phyloP scores from a whole-genome alignment of 2,329 filamentous ascomycete genomes.

The Cladosporium phlei region DNA sequence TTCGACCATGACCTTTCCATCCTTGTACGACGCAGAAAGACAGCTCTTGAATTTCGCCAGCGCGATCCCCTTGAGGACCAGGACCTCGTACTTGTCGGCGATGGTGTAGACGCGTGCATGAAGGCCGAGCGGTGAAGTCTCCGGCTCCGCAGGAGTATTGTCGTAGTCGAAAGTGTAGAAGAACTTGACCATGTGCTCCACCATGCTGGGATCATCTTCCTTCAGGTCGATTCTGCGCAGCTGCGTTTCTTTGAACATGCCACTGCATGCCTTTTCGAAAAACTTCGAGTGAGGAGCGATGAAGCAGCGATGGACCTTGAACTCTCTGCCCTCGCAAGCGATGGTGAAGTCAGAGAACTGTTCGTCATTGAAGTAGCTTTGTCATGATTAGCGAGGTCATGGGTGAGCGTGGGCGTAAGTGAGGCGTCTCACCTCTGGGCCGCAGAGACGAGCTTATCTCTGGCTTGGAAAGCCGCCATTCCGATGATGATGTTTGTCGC shows the following conservation, averaged over 20 bases:
- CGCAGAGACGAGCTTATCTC: not conserved
- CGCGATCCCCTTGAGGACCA: slow-evolving; percentile 9
- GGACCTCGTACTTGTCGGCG: slow-evolving; percentile 19
- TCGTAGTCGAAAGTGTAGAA: slow-evolving; percentile 17
- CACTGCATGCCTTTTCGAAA: slow-evolving; percentile 9
- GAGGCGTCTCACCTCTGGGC: not conserved
- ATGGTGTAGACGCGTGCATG: slow-evolving; percentile 13
- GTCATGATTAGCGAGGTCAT: too few species aligned
- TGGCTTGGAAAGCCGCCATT: not conserved
- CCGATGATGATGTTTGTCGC: too few species aligned
- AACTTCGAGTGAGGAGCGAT: slow-evolving; percentile 12
- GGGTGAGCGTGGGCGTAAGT: too few species aligned
- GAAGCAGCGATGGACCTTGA: slow-evolving; percentile 8
- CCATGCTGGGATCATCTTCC: slow-evolving; percentile 4
- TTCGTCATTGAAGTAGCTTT: not conserved
- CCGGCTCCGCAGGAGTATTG: not conserved
- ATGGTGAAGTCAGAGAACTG: slow-evolving; percentile 13
- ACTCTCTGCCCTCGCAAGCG: slow-evolving; percentile 6
- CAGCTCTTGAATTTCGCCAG: slow-evolving; percentile 13
- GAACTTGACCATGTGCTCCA: slow-evolving; percentile 17
- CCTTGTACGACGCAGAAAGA: not conserved
- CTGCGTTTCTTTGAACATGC: not conserved
- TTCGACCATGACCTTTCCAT: not conserved
- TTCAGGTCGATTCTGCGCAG: slow-evolving; percentile 13
- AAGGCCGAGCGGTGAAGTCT: not conserved